Evolutionary conservation across 2,329 filamentous ascomycete genomes (phyloP).

Genomic region (Ceratocystis alfenasii): DNA sequence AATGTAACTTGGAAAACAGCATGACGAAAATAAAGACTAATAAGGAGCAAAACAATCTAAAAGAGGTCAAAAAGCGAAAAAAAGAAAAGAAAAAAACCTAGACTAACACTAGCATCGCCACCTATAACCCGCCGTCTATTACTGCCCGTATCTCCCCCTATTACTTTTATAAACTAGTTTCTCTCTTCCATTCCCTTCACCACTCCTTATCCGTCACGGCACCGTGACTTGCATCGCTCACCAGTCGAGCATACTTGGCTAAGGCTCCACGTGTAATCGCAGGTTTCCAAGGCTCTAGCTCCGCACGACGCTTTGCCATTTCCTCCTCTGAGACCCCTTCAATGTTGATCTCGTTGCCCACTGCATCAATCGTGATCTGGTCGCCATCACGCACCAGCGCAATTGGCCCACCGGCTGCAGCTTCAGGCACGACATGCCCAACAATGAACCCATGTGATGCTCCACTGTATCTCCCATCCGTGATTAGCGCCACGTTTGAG

Average conservation of each 20-base stretch:
- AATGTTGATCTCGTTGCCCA: constrained; percentile 60
- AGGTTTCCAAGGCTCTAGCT: constrained; percentile 60
- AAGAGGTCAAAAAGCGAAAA: background rate
- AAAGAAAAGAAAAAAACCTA: background rate
- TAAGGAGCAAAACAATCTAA: background rate
- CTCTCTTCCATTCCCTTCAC: background rate
- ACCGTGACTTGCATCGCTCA: constrained; percentile 83
- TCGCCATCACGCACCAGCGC: constrained; percentile 73
- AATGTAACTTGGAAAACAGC: background rate
- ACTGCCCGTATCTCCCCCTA: background rate
- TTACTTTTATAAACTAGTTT: background rate
- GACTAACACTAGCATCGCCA: background rate
- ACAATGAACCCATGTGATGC: constrained; percentile 89
- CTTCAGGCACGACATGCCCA: constrained; percentile 84
- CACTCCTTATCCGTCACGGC: constrained; percentile 61
- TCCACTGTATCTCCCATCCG: constrained; percentile 80
- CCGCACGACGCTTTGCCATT: constrained; percentile 48
- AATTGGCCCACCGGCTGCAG: constrained; percentile 77
- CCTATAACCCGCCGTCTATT: background rate
- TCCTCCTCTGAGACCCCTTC: constrained; percentile 56
- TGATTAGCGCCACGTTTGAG: constrained; percentile 79
- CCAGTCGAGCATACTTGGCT: constrained; percentile 79
- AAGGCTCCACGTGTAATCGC: constrained; percentile 70
- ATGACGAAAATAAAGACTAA: too few relatives aligned
- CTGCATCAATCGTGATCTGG: constrained; percentile 72